phyloP scores from a whole-genome alignment of 192 early-diverging fungal genomes.

The Coemansia sp. region DNA sequence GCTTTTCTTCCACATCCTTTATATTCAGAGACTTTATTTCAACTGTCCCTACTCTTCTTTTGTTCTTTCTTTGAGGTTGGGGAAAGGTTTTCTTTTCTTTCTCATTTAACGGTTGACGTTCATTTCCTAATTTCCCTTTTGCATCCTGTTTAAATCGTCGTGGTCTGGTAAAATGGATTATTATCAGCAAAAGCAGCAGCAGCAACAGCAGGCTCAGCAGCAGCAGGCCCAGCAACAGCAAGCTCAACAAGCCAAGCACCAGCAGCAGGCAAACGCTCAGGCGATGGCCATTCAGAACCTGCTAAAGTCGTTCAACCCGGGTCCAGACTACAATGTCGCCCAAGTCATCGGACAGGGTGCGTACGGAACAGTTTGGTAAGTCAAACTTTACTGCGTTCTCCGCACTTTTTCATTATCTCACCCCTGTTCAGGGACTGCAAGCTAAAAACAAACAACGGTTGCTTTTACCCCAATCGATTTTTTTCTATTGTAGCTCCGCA shows the following conservation, averaged over 20 bases:
- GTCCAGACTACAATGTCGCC: slow-evolving; percentile 78
- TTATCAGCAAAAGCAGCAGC: slow-evolving; percentile 30
- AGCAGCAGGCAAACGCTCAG: slow-evolving; percentile 46
- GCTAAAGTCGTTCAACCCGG: slow-evolving; percentile 70
- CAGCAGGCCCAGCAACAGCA: slow-evolving; percentile 29
- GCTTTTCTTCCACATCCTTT: no score
- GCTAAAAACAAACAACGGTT: slow-evolving; percentile 3
- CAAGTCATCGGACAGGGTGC: slow-evolving; percentile 91
- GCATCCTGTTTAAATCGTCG: neutral
- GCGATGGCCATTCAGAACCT: slow-evolving; percentile 51
- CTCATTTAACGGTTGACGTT: neutral
- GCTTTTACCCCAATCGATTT: slow-evolving; percentile 1
- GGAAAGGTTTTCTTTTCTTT: neutral
- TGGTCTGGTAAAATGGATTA: slow-evolving; percentile 23
- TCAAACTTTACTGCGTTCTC: slow-evolving; percentile 1
- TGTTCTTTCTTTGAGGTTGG: no score
- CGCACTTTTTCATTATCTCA: neutral
- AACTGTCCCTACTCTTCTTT: no score
- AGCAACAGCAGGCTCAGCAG: slow-evolving; percentile 22
- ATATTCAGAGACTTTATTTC: no score
- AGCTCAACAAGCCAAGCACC: slow-evolving; percentile 46
- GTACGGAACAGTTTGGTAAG: slow-evolving; percentile 92
- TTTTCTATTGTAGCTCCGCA: slow-evolving; percentile 65
- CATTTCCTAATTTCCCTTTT: slow-evolving; percentile 9
- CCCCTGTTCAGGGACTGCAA: neutral